Evolutionary conservation across 1,284 basidiomycete species (phyloP), one percentile per base, ranked within the genome.

Genomic region (Earliella scabrosa): DNA sequence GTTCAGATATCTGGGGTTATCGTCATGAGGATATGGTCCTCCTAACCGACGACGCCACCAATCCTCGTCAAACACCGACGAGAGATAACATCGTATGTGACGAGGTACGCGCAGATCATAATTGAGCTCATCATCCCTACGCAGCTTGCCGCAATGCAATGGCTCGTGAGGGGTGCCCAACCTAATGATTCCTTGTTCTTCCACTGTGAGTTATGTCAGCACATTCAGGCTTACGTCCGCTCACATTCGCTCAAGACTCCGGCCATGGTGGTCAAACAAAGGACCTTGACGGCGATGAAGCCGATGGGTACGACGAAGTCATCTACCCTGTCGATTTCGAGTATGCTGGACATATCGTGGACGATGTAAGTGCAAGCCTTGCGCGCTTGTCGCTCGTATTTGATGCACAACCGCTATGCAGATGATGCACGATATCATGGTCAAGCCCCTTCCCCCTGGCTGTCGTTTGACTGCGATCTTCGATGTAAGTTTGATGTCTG

Each of bases 381-480:
- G 39, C 58, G 27, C 38, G 32, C 39, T 59, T 11, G 24, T 11
- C 13, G 29, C 13, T 31, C 29, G 11, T 14, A 23, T 16, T 18
- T 20, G 5, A 24, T 27, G 18, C 29, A 20, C 11, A 23, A 11
- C 10, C 7, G 48, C 13, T 16, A 7, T 13, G 24, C 55, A 88
- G 11, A 8, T 80, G 2, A 75, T 90, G 77, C 81, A 89, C 63
- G 69, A 71, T 1, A 77, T 86, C 2, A 80, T 90, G 82, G 46
- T 91, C 16, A 81, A 79, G 60, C 81, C 86, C 14, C 80, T 97
- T 2, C 93, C 93, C 26, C 71, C 86, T 23, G 94, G 95, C 0
- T 95, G 92, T 68, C 88, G 95, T 39, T 75, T 97, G 40, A 96
- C 94, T 5, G 87, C 92, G 24, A 93, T 91, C 20, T 90, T 89